phyloP scores from a whole-genome alignment of 2,329 filamentous ascomycete species.

The Juglanconis juglandina region DNA sequence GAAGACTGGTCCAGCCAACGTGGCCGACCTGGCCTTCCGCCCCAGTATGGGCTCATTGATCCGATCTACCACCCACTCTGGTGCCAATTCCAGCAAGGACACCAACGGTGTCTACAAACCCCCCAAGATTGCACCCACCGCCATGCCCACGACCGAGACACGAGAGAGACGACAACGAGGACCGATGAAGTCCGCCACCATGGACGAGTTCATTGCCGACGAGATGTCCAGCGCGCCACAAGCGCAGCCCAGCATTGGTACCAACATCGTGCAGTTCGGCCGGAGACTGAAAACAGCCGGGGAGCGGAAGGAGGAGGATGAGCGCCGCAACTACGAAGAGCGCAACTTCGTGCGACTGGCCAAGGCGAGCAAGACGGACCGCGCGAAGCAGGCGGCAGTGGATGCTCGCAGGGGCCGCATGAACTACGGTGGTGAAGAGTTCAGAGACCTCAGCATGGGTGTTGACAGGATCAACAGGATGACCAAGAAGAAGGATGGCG shows the following conservation, averaged over 20 bases:
- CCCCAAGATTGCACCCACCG: slow-evolving; percentile 80
- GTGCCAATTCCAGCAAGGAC: slow-evolving; percentile 33
- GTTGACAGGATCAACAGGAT: slow-evolving; percentile 81
- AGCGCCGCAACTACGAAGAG: slow-evolving; percentile 85
- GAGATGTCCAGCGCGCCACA: slow-evolving; percentile 80
- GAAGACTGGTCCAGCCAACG: slow-evolving; percentile 20
- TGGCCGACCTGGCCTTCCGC: slow-evolving; percentile 31
- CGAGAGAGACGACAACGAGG: slow-evolving; percentile 60
- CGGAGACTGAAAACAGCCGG: slow-evolving; percentile 73
- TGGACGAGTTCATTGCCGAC: slow-evolving; percentile 86
- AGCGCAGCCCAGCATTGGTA: slow-evolving; percentile 87
- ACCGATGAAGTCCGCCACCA: slow-evolving; percentile 71
- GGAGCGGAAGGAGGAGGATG: slow-evolving; percentile 73
- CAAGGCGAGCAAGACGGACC: slow-evolving; percentile 82
- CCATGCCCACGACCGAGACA: slow-evolving; percentile 69
- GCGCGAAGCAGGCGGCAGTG: slow-evolving; percentile 58
- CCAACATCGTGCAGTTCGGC: slow-evolving; percentile 77
- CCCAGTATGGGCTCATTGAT: slow-evolving; percentile 36
- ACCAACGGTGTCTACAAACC: slow-evolving; percentile 78
- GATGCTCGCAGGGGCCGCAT: slow-evolving; percentile 53
- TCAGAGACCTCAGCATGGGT: slow-evolving; percentile 79
- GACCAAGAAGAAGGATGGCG: slow-evolving; percentile 65
- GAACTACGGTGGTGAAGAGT: slow-evolving; percentile 86
- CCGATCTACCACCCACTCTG: slow-evolving; percentile 28
- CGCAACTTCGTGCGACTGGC: slow-evolving; percentile 85